Conservation (phyloP, 2,329 filamentous ascomycete species). For the Colletotrichum chrysophilum region DNA sequence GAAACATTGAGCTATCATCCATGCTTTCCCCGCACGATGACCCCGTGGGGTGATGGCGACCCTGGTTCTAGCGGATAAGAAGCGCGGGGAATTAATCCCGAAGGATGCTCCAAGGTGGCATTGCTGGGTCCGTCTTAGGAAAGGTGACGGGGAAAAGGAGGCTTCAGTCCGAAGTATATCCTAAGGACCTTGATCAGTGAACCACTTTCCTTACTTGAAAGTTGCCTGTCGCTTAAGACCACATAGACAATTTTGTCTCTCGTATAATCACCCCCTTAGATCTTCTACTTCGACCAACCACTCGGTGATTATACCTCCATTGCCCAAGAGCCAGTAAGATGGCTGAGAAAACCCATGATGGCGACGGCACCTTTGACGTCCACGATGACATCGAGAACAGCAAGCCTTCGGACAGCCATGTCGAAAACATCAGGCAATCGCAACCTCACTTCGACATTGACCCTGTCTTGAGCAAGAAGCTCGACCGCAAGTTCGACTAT, state of each 20-base stretch:
- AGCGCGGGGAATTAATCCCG: neutral
- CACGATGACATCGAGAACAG: neutral
- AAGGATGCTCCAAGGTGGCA: neutral
- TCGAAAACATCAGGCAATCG: neutral
- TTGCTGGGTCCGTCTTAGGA: neutral
- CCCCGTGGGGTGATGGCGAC: neutral
- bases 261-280: neutral
- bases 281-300: neutral
- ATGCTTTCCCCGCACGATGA: neutral
- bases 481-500: constrained; percentile 30
- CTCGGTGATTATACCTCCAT: neutral
- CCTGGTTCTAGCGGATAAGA: neutral
- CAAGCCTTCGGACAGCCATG: neutral
- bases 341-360: neutral
- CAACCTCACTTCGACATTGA: constrained; percentile 11
- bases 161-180: neutral
- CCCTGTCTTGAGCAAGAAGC: constrained; percentile 19
- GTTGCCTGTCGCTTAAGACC: neutral
- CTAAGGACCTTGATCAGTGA: neutral
- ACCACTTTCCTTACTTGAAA: neutral
- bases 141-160: neutral
- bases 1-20: neutral
- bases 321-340: neutral
- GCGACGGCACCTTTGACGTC: neutral
- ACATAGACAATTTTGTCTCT: neutral